phyloP scores from a whole-genome alignment of 176 grass and related monocot species.

The Cenchrus purpureus region DNA sequence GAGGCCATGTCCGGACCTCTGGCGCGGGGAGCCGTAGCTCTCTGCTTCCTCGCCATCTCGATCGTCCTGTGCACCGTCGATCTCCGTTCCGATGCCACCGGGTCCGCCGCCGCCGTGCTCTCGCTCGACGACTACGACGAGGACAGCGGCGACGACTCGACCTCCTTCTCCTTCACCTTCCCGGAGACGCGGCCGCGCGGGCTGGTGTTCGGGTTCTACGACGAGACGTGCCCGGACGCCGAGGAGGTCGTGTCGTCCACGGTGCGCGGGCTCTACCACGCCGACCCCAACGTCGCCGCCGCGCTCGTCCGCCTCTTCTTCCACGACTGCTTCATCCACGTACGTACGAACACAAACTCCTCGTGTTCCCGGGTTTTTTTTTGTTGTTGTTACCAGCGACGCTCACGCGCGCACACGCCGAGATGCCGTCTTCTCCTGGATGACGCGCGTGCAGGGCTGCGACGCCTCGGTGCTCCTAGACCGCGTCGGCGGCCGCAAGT shows the following conservation, averaged over 20 bases:
- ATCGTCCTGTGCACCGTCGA: slow-evolving; percentile 32
- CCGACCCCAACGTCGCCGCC: slow-evolving; percentile 42
- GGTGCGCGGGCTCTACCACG: slow-evolving; percentile 38
- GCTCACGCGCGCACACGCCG: slow-evolving; percentile 31
- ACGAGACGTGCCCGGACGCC: slow-evolving; percentile 43
- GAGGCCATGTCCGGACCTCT: slow-evolving; percentile 25
- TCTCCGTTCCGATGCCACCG: not conserved
- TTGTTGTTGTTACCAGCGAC: not conserved
- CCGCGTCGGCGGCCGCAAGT: slow-evolving; percentile 10
- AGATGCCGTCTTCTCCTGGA: not conserved
- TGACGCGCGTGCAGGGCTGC: slow-evolving; percentile 45
- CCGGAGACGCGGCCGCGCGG: not conserved
- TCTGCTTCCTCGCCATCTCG: slow-evolving; percentile 23
- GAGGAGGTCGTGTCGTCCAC: slow-evolving; percentile 50
- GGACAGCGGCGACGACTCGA: not conserved
- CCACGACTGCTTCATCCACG: slow-evolving; percentile 63
- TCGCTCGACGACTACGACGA: slow-evolving; percentile 28
- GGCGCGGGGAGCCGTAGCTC: not conserved
- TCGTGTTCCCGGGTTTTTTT: too few relatives aligned
- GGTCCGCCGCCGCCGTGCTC: not conserved
- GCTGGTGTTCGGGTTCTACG: slow-evolving; percentile 58
- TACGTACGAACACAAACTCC: slow-evolving; percentile 13
- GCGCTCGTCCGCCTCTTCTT: slow-evolving; percentile 59
- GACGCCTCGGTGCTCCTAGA: slow-evolving; percentile 65
- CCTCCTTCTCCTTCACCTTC: slow-evolving; percentile 51